Percentiles rank a stretch among this genome's conserved stretches.
phyloP scores from a whole-genome alignment of 768 basidiomycete species.

The Lactarius akahatsu region DNA sequence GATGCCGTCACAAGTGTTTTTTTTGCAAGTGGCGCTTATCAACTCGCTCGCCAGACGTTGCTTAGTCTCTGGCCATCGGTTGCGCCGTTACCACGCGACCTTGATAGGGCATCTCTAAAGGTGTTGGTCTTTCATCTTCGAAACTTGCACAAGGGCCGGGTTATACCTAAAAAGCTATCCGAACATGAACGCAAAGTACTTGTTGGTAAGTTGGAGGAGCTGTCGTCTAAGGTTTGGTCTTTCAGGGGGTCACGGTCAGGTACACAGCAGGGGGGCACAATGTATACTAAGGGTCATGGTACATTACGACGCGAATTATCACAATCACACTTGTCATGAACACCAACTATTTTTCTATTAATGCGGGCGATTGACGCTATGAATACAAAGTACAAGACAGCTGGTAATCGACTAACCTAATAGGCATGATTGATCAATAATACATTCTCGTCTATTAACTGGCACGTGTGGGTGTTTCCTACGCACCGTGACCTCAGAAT shows the following conservation, averaged over 20 bases:
- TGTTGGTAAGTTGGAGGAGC: conserved; percentile 39
- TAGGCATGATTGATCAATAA: conserved; percentile 13
- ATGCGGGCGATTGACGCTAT: conserved; percentile 4
- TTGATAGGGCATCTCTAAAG: conserved; percentile 46
- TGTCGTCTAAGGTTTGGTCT: conserved; percentile 50
- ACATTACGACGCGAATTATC: conserved; percentile 6
- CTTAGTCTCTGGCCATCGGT: conserved; percentile 62
- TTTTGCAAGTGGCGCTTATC: conserved; percentile 53
- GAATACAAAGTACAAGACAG: conserved; percentile 13
- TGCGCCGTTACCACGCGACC: conserved; percentile 55
- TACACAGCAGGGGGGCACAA: not conserved
- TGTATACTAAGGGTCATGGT: conserved; percentile 12
- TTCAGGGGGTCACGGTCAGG: conserved; percentile 4
- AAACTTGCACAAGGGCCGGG: conserved; percentile 33
- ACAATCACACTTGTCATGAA: conserved; percentile 9
- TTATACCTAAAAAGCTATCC: conserved; percentile 32
- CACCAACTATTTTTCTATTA: conserved; percentile 14
- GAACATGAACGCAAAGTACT: conserved; percentile 40
- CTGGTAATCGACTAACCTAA: conserved; percentile 12
- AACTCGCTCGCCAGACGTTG: conserved; percentile 52
- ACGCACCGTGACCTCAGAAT: conserved; percentile 28
- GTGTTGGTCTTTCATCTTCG: conserved; percentile 52
- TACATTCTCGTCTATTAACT: not conserved
- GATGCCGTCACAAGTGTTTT: conserved; percentile 72
- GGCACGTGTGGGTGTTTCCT: not conserved